A percentile compares a stretch with the other conserved stretches of the same genome.
These are phyloP conservation scores for Ophiostoma sp. DNA, from an alignment of 2,329 filamentous ascomycete genomes.

Conservation along the genomic window DNA sequence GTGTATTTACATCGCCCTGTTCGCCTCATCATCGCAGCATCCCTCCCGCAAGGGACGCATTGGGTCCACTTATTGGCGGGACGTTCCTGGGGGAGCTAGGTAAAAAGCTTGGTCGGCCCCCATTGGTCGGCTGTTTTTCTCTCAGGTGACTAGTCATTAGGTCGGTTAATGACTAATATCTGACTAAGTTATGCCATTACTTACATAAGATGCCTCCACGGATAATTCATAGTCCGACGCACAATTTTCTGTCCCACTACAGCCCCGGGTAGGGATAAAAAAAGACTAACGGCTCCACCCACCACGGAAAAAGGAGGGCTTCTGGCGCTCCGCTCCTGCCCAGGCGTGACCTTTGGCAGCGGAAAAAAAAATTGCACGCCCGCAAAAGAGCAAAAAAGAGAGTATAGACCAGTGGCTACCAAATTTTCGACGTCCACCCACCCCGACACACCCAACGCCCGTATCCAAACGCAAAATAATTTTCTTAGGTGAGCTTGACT, in stretches of 20 bases:
- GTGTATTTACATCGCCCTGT: not conserved
- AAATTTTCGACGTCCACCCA: constrained; percentile 27
- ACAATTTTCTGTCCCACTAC: constrained; percentile 21
- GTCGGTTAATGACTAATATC: not conserved
- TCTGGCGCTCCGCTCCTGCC: constrained; percentile 18
- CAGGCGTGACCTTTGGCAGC: constrained; percentile 14
- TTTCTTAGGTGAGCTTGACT: constrained; percentile 27
- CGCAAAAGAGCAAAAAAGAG: constrained; percentile 9
- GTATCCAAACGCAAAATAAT: constrained; percentile 28
- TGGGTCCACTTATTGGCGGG: not conserved
- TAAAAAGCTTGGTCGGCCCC: not conserved
- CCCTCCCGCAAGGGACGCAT: not conserved
- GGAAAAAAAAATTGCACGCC: constrained; percentile 25
- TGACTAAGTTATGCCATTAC: not conserved
- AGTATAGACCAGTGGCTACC: constrained; percentile 17
- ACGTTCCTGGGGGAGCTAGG: not conserved
- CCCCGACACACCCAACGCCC: constrained; percentile 10
- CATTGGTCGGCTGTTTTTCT: not conserved
- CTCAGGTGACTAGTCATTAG: not conserved
- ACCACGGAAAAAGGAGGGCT: constrained; percentile 20
- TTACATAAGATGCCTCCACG: not conserved
- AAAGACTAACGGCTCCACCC: constrained; percentile 1
- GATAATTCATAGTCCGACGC: constrained; percentile 26
- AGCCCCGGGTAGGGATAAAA: constrained; percentile 1
- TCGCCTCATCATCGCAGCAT: not conserved